A percentile compares a stretch with the other conserved stretches of the same genome.
Evolutionary conservation across 805 yeast species (phyloP).

Genomic region (Yamadazyma laniorum): DNA sequence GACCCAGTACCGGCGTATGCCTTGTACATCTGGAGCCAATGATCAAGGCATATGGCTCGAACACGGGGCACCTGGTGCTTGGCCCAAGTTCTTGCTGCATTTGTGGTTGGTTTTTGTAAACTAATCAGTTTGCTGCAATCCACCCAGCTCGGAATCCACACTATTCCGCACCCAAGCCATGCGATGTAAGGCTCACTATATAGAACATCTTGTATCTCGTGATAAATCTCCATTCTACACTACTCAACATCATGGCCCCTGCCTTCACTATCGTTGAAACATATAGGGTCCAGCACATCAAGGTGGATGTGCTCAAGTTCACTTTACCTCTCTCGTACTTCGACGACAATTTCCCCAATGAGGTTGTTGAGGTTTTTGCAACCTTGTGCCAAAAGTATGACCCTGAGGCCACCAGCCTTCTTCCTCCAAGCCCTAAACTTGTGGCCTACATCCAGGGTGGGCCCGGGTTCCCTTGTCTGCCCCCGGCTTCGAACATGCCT

Average conservation of each 20-base stretch:
- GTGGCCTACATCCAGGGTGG: constrained; percentile 52
- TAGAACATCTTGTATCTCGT: too few species aligned
- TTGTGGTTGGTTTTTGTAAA: too few species aligned
- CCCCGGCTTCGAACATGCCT: constrained; percentile 37
- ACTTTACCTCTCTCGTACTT: constrained; percentile 21
- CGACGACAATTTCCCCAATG: constrained; percentile 6
- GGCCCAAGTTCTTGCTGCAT: too few species aligned
- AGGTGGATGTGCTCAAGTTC: constrained; percentile 22
- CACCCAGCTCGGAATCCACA: too few species aligned
- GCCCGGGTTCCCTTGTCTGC: constrained; percentile 49
- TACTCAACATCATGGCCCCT: neutral
- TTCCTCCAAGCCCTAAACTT: constrained; percentile 34
- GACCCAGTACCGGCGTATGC: too few species aligned
- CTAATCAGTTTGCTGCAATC: too few species aligned
- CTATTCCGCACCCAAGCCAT: too few species aligned
- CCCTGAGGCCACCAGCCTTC: constrained; percentile 12
- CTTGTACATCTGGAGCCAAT: too few species aligned
- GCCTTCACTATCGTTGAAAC: constrained; percentile 19
- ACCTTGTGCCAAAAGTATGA: constrained; percentile 33
- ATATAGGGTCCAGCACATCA: constrained; percentile 19
- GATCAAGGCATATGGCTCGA: too few species aligned
- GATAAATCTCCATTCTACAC: too few species aligned
- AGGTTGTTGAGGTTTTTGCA: constrained; percentile 24
- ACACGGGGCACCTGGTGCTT: too few species aligned
- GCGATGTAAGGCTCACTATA: neutral